Evolutionary conservation across 1,284 basidiomycete species (phyloP), one percentile per base, ranked within the genome.

Genomic region (Porogramme epimiltina): DNA sequence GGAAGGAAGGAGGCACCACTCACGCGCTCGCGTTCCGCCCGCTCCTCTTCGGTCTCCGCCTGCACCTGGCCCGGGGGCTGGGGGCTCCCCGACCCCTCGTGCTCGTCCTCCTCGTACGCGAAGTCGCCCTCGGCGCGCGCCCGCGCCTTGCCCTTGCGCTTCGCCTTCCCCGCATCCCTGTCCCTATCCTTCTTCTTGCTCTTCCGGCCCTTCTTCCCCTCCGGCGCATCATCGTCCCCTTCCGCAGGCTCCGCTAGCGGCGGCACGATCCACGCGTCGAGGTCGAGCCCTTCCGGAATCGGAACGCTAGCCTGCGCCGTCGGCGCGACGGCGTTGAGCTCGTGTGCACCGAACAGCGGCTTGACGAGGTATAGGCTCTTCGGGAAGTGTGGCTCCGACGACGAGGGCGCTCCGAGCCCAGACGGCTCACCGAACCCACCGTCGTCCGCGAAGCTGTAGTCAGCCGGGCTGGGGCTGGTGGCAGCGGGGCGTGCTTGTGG

Each of bases 341-440:
- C 87, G 65, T 96, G 89, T 4, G 81, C 68, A 22, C 81, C 80
- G 64, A 92, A 93, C 3, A 99, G 74, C 0, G 94, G 93, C 40
- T 83, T 78, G 44, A 99, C 86, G 47, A 99, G 82, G 67, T 87
- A 91, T 20, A 98, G 74, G 58, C 92, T 95, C 70, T 95, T 94
- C 0, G 96, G 96, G 63, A 87, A 91, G 42, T 69, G 69, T 0
- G 80, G 84, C 31, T 82, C 80, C 13, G 61, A 51, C 4, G 61
- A 47, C 10, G 42, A 26, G 13, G 37, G 15, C 15, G 37, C n/a
- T 2, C 8, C 8, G 19, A 37, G 22, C 25, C 45, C 37, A 22
- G 47, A 54, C 49, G 16, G 69, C 44, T 54, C 65, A 28, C 77
- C 75, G 19, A 77, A 74, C 31, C 67, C 66, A 18, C 69, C 66